Conservation (phyloP, 2,329 filamentous ascomycete species). For the Fusarium lyarnte region DNA sequence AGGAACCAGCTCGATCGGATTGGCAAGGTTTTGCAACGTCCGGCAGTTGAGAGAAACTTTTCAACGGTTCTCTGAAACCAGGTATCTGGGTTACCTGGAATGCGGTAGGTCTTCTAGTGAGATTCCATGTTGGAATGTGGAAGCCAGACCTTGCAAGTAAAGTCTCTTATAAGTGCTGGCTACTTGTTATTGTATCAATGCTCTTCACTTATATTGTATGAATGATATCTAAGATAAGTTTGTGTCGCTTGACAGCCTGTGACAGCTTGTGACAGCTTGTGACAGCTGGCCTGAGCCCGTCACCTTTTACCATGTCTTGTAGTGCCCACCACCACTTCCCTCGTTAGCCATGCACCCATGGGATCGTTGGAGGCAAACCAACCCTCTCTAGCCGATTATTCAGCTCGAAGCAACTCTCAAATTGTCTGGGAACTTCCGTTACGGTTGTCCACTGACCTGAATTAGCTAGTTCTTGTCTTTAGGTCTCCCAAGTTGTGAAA, state of each 20-base stretch:
- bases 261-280: not conserved
- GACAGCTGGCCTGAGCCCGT: not conserved
- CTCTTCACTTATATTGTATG: not conserved
- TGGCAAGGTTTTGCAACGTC: not conserved
- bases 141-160: not conserved
- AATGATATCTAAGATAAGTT: too few relatives aligned
- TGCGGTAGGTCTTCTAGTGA: slow-evolving; percentile 16
- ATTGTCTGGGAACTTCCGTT: too few relatives aligned
- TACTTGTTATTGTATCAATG: not conserved
- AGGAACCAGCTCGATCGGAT: not conserved
- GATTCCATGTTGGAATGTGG: not conserved
- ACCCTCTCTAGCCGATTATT: not conserved
- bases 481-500: not conserved
- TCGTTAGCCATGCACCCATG: not conserved
- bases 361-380: not conserved
- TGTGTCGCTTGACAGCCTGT: not conserved
- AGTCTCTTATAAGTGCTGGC: not conserved
- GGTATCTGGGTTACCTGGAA: slow-evolving; percentile 1
- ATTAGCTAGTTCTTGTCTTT: not conserved
- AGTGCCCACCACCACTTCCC: not conserved
- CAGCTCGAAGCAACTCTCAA: not conserved
- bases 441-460: not conserved
- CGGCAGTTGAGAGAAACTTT: slow-evolving; percentile 2
- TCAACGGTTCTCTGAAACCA: slow-evolving; percentile 2
- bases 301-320: not conserved